These are phyloP conservation scores for Coniella vitis DNA, from an alignment of 2,329 filamentous ascomycete species.

Conservation along the genomic window DNA sequence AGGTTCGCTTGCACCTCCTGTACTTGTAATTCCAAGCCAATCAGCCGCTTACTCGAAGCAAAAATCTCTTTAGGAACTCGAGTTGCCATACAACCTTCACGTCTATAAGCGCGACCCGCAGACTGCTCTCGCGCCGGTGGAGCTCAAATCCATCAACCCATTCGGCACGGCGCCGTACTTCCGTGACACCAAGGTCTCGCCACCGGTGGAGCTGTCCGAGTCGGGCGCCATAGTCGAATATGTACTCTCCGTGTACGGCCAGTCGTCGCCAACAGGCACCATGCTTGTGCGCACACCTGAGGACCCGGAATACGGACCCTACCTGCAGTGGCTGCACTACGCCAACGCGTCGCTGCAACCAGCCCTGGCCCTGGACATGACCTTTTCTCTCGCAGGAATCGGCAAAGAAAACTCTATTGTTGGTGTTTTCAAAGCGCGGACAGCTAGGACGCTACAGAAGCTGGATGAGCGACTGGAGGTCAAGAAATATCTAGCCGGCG, in stretches of 20 bases:
- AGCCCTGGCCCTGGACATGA: constrained; percentile 17
- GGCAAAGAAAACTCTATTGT: constrained; percentile 12
- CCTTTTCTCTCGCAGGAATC: constrained; percentile 32
- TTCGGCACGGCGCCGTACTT: constrained; percentile 54
- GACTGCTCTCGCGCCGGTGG: constrained; percentile 24
- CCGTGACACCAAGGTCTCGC: constrained; percentile 43
- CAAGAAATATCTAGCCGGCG: constrained; percentile 51
- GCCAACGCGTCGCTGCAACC: constrained; percentile 30
- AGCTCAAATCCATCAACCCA: constrained; percentile 38
- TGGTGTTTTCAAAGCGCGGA: constrained; percentile 27
- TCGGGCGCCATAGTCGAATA: constrained; percentile 56
- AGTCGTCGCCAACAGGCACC: not conserved
- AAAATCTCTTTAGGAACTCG: constrained; percentile 39
- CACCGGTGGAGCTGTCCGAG: constrained; percentile 41
- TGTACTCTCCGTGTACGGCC: constrained; percentile 36
- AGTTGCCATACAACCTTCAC: constrained; percentile 39
- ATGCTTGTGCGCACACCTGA: constrained; percentile 34
- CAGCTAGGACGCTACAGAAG: constrained; percentile 25
- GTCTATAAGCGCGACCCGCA: constrained; percentile 26
- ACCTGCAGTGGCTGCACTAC: constrained; percentile 60
- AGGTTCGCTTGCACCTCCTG: constrained; percentile 25
- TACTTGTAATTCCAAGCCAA: not conserved
- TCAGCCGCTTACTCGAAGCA: not conserved
- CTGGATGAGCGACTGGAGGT: constrained; percentile 42
- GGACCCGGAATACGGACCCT: constrained; percentile 50